phyloP scores from a whole-genome alignment of 805 yeast species.

The Priceomyces castillae region DNA sequence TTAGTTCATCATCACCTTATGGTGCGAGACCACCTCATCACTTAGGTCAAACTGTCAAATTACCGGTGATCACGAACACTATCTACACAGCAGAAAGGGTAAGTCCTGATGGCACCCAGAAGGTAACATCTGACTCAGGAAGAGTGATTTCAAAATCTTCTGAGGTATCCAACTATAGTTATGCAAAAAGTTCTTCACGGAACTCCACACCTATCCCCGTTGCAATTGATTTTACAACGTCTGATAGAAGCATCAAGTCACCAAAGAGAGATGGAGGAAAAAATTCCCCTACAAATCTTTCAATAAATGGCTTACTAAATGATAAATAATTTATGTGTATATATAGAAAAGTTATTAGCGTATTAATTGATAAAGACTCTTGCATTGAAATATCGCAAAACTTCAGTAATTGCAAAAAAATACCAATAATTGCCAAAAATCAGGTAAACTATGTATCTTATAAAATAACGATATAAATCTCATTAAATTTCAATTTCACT shows the following conservation, averaged over 20 bases:
- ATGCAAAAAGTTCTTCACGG: background rate
- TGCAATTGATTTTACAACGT: conserved; percentile 28
- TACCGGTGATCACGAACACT: conserved; percentile 1
- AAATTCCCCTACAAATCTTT: conserved; percentile 22
- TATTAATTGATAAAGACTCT: no score
- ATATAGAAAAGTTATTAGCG: background rate
- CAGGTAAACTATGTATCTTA: no score
- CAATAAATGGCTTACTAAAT: conserved; percentile 42
- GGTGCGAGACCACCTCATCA: background rate
- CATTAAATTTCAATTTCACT: no score
- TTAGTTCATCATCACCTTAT: background rate
- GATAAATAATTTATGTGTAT: conserved; percentile 8
- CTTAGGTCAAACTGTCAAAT: background rate
- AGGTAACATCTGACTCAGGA: background rate
- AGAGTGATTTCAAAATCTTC: no score
- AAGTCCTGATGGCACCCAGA: background rate
- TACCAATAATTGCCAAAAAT: background rate
- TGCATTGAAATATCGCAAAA: background rate
- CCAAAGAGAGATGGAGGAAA: background rate
- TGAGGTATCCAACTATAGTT: no score
- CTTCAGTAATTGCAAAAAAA: background rate
- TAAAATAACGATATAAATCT: no score
- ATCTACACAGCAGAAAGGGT: background rate
- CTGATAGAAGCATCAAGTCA: conserved; percentile 9
- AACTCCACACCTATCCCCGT: conserved; percentile 20